phyloP scores from a whole-genome alignment of 305 asterid genomes.

The Fraxinus greggii region DNA sequence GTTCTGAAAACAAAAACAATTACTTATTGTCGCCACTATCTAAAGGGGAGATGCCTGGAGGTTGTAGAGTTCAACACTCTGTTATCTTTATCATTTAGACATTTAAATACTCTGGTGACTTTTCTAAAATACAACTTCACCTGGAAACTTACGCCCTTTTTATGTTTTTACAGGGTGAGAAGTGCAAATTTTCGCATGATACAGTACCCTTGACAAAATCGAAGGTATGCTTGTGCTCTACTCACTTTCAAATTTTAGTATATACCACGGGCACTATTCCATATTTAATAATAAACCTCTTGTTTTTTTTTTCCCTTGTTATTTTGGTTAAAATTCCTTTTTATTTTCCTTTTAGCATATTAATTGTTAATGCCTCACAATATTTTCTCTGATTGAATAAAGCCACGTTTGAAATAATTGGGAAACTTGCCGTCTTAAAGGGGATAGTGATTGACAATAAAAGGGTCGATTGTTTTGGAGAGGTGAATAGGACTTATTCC shows the following conservation, averaged over 20 bases:
- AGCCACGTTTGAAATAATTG: background rate
- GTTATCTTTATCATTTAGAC: slow-evolving; percentile 13
- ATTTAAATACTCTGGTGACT: slow-evolving; percentile 3
- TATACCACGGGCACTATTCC: background rate
- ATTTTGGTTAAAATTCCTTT: background rate
- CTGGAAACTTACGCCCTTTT: slow-evolving; percentile 26
- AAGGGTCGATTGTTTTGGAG: background rate
- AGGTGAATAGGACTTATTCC: background rate
- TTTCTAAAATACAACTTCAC: background rate
- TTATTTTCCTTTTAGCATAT: background rate
- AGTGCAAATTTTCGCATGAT: slow-evolving; percentile 95
- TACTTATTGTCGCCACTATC: slow-evolving; percentile 71
- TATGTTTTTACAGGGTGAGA: slow-evolving; percentile 62
- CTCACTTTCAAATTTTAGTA: background rate
- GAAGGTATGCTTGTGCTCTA: slow-evolving; percentile 48
- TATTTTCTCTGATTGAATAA: background rate
- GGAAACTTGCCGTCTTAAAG: background rate
- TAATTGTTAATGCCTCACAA: background rate
- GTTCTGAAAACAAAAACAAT: slow-evolving; percentile 55
- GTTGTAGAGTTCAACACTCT: slow-evolving; percentile 38
- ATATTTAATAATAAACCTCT: background rate
- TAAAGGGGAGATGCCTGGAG: slow-evolving; percentile 83
- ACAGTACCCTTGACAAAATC: slow-evolving; percentile 80
- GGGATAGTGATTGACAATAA: background rate
- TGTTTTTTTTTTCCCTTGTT: background rate